Conservation (phyloP, 768 basidiomycete species). For the Cystofilobasidium ferigula region DNA sequence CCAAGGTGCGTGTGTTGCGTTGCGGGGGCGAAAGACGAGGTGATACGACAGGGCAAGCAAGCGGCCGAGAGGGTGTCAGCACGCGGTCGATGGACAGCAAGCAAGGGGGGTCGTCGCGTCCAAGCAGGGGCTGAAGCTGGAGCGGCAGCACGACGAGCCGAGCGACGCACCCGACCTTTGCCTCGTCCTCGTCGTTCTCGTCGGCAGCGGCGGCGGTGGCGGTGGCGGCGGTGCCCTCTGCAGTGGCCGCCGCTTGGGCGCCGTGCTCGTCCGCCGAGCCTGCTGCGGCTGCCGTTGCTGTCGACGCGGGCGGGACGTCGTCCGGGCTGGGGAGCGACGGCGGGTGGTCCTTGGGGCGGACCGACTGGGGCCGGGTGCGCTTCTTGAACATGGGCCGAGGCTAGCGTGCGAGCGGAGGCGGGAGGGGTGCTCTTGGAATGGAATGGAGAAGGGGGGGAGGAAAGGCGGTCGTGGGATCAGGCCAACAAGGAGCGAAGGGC, state of each 20-base stretch:
- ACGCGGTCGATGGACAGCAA: too few relatives aligned
- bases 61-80: not conserved
- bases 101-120: too few relatives aligned
- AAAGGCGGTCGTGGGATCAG: too few relatives aligned
- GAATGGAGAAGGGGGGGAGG: not conserved
- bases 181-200: conserved; percentile 31
- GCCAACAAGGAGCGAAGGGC: too few relatives aligned
- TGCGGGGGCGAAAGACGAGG: not conserved
- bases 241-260: conserved; percentile 8
- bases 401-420: not conserved
- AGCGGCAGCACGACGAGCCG: too few relatives aligned
- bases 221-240: conserved; percentile 6
- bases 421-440: not conserved
- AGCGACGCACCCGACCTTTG: conserved; percentile 29
- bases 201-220: conserved; percentile 1
- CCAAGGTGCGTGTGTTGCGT: not conserved
- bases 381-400: conserved; percentile 39
- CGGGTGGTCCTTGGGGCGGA: conserved; percentile 31
- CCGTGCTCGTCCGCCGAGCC: conserved; percentile 6
- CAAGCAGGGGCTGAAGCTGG: too few relatives aligned
- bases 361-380: conserved; percentile 36
- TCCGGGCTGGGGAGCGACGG: conserved; percentile 2
- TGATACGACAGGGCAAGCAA: not conserved
- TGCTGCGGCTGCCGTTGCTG: conserved; percentile 9
- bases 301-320: conserved; percentile 8